Conservation (phyloP, 768 basidiomycete genomes). For the Collybiopsis luxurians region DNA sequence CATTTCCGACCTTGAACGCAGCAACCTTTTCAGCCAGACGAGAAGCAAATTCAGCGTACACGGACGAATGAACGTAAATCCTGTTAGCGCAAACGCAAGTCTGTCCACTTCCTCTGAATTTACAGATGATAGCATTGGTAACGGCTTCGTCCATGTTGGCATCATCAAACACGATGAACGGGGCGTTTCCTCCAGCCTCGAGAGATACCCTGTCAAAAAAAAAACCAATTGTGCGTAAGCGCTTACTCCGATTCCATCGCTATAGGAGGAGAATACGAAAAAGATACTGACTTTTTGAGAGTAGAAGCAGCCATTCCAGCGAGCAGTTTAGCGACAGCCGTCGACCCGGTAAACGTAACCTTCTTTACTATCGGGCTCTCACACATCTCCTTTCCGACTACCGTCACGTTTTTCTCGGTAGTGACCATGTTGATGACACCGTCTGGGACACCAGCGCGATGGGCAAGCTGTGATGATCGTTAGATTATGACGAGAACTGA, state of each 20-base stretch:
- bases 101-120: slow-evolving; percentile 81
- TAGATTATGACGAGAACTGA: not conserved
- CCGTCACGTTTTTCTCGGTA: slow-evolving; percentile 77
- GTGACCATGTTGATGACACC: slow-evolving; percentile 96
- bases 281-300: slow-evolving; percentile 67
- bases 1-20: slow-evolving; percentile 84
- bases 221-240: not conserved
- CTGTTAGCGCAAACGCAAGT: slow-evolving; percentile 89
- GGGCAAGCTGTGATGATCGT: slow-evolving; percentile 53
- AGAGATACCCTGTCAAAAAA: slow-evolving; percentile 50
- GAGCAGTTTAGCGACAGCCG: slow-evolving; percentile 73
- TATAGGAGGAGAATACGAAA: not conserved
- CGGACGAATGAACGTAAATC: slow-evolving; percentile 86
- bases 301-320: slow-evolving; percentile 73
- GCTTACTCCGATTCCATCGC: no score
- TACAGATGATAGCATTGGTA: slow-evolving; percentile 76
- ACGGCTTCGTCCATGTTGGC: slow-evolving; percentile 93
- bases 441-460: slow-evolving; percentile 89
- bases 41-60: slow-evolving; percentile 92
- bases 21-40: slow-evolving; percentile 82
- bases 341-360: slow-evolving; percentile 90
- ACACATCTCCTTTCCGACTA: slow-evolving; percentile 94
- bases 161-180: slow-evolving; percentile 97
- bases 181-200: slow-evolving; percentile 92
- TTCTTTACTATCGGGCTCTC: slow-evolving; percentile 85